Percentiles rank a stretch among this genome's conserved stretches.
These are phyloP conservation scores for Phoma sp. DNA, from an alignment of 2,329 filamentous ascomycete species.

Conservation along the genomic window DNA sequence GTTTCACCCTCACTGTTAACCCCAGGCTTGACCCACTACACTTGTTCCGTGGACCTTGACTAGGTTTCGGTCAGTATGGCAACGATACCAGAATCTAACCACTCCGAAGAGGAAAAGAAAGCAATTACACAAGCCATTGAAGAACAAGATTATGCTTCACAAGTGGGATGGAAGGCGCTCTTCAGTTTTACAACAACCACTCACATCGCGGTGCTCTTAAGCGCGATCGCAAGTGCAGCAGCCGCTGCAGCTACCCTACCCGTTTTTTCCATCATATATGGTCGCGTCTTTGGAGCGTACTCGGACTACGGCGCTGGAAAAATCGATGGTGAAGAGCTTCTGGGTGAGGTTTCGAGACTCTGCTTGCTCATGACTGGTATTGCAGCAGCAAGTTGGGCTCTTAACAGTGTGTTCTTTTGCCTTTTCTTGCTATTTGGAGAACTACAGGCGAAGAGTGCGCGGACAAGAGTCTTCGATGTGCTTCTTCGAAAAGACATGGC, in stretches of 20 bases:
- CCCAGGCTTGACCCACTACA: slow-evolving; percentile 3
- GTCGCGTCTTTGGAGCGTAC: slow-evolving; percentile 76
- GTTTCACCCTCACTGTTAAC: slow-evolving; percentile 2
- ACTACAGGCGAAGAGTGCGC: slow-evolving; percentile 72
- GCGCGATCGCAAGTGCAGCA: slow-evolving; percentile 65
- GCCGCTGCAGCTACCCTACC: slow-evolving; percentile 70
- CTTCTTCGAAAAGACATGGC: slow-evolving; percentile 76
- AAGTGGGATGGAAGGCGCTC: slow-evolving; percentile 62
- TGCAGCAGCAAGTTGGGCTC: slow-evolving; percentile 70
- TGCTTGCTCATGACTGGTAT: slow-evolving; percentile 70
- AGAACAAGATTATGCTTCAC: slow-evolving; percentile 29
- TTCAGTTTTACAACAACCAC: slow-evolving; percentile 75
- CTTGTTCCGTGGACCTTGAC: background rate
- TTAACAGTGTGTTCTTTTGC: slow-evolving; percentile 71
- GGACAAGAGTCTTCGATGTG: slow-evolving; percentile 69
- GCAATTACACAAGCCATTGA: slow-evolving; percentile 19
- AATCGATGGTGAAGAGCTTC: slow-evolving; percentile 59
- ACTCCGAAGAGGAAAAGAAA: slow-evolving; percentile 25
- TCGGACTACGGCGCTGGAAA: slow-evolving; percentile 68
- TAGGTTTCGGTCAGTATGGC: slow-evolving; percentile 20
- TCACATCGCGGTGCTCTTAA: slow-evolving; percentile 63
- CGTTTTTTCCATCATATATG: slow-evolving; percentile 72
- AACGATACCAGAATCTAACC: slow-evolving; percentile 18
- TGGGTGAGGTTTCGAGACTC: slow-evolving; percentile 65
- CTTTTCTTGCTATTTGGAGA: slow-evolving; percentile 83